These are phyloP conservation scores for Pythium dissotocum DNA, from an alignment of 352 stramenopile genomes.

Conservation along the genomic window DNA sequence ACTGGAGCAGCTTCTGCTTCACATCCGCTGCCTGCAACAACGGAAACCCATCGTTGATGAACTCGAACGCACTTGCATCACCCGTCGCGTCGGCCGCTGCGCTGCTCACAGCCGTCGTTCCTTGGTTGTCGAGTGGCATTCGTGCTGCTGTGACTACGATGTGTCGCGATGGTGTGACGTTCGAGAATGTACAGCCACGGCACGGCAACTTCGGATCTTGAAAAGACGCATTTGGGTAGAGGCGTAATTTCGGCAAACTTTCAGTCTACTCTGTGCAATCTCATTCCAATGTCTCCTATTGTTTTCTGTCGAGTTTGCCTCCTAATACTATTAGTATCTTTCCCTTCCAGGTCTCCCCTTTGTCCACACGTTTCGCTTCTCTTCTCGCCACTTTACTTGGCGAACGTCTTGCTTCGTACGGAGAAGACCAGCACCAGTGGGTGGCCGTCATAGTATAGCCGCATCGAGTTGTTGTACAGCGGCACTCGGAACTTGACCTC, in stretches of 20 bases:
- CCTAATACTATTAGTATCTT: neutral
- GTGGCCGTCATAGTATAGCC: slow-evolving; percentile 68
- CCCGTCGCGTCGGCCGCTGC: neutral
- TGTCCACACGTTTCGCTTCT: neutral
- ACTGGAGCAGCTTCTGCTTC: slow-evolving; percentile 78
- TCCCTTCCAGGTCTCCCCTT: neutral
- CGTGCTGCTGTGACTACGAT: neutral
- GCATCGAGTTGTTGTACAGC: slow-evolving; percentile 81
- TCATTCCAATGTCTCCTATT: slow-evolving; percentile 8
- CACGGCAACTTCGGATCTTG: neutral
- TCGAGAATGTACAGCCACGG: neutral
- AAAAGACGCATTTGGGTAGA: neutral
- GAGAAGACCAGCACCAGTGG: slow-evolving; percentile 76
- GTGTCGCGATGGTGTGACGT: neutral
- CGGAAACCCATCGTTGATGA: slow-evolving; percentile 48
- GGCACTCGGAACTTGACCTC: slow-evolving; percentile 78
- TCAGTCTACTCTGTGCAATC: slow-evolving; percentile 17
- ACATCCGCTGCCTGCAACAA: slow-evolving; percentile 47
- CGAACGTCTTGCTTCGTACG: slow-evolving; percentile 82
- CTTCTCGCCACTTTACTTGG: slow-evolving; percentile 39
- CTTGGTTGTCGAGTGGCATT: slow-evolving; percentile 16
- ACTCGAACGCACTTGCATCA: slow-evolving; percentile 38
- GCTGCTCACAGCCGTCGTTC: neutral
- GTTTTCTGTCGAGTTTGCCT: neutral
- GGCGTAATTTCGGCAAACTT: neutral